Conservation (phyloP, 129 eudicot genomes). For the Flaveria linearis region DNA sequence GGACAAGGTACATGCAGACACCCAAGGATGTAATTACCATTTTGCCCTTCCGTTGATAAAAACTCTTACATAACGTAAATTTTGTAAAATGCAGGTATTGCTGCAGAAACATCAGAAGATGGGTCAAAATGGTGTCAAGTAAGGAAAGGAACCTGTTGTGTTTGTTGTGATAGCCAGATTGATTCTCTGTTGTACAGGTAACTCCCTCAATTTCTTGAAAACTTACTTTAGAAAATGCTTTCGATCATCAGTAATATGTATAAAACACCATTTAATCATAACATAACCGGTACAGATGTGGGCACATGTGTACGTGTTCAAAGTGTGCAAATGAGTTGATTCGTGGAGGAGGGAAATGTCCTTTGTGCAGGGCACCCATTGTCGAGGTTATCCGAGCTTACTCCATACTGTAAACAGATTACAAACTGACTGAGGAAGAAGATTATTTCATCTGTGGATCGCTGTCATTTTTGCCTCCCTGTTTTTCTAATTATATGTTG, state of each 20-base stretch:
- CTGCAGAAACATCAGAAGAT: conserved; percentile 89
- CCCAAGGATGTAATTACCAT: conserved; percentile 20
- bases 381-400: conserved; percentile 96
- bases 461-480: conserved; percentile 38
- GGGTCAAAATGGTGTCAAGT: conserved; percentile 93
- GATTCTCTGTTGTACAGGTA: conserved; percentile 98
- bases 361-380: conserved; percentile 96
- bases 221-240: not conserved
- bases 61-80: not conserved
- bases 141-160: conserved; percentile 92
- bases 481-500: conserved; percentile 55
- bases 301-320: conserved; percentile 98
- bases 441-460: conserved; percentile 40
- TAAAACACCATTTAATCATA: not conserved
- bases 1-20: conserved; percentile 54
- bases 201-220: not conserved
- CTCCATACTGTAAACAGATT: conserved; percentile 82
- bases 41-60: not conserved
- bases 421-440: conserved; percentile 36
- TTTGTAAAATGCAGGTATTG: conserved; percentile 44
- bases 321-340: conserved; percentile 95
- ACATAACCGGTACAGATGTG: conserved; percentile 56
- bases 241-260: not conserved
- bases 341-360: conserved; percentile 97
- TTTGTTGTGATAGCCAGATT: conserved; percentile 96